phyloP scores from a whole-genome alignment of 2,329 filamentous ascomycete species.

The Calcarisporium arbuscula region DNA sequence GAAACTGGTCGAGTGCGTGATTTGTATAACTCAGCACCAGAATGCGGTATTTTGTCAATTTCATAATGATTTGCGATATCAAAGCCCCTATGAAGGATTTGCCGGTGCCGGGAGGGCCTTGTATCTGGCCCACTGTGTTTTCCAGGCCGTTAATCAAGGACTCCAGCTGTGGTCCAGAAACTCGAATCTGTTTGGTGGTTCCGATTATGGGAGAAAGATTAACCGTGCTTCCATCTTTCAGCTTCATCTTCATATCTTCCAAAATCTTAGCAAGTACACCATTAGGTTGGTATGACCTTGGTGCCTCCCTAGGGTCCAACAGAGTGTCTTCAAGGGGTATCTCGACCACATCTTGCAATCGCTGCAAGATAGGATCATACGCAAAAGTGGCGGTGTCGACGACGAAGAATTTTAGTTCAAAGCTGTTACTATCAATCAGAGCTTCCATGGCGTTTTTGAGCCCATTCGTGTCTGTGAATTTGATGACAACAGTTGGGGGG shows the following conservation, averaged over 20 bases:
- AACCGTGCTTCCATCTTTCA: background rate
- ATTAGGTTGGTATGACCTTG: constrained; percentile 8
- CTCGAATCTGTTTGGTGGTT: constrained; percentile 18
- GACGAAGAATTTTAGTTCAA: constrained; percentile 41
- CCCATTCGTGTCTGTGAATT: constrained; percentile 39
- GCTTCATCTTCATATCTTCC: background rate
- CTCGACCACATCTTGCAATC: constrained; percentile 48
- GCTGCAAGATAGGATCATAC: constrained; percentile 58
- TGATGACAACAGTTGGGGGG: constrained; percentile 44
- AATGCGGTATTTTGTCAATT: constrained; percentile 42
- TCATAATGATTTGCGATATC: constrained; percentile 48
- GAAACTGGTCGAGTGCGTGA: constrained; percentile 47
- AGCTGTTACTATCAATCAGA: constrained; percentile 23
- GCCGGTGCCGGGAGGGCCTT: constrained; percentile 70
- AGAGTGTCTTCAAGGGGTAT: constrained; percentile 51
- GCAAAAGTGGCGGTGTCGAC: constrained; percentile 63
- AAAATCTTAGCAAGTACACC: constrained; percentile 7
- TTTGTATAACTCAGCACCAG: constrained; percentile 65
- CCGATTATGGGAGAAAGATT: constrained; percentile 9
- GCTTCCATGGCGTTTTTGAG: constrained; percentile 40
- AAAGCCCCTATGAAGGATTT: constrained; percentile 69
- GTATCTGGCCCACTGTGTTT: constrained; percentile 53
- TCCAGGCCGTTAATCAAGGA: constrained; percentile 50
- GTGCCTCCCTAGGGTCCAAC: constrained; percentile 24
- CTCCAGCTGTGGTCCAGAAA: constrained; percentile 40